phyloP scores from a whole-genome alignment of 805 yeast species.

The Candida xiaguanensis region DNA sequence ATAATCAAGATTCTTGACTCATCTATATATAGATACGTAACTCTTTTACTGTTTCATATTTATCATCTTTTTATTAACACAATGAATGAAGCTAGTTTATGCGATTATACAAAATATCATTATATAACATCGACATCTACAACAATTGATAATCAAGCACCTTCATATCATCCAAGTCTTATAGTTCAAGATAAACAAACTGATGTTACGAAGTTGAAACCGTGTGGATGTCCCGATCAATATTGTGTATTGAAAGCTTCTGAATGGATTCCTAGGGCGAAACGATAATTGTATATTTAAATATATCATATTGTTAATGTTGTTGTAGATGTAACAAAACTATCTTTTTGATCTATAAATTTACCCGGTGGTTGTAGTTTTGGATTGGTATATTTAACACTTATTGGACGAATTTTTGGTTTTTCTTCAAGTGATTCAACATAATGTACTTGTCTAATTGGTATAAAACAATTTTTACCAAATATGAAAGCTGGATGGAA shows the following conservation, averaged over 20 bases:
- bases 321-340: neutral
- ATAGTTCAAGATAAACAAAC: constrained; percentile 51
- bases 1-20: neutral
- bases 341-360: neutral
- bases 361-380: constrained; percentile 1
- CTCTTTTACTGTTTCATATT: no score
- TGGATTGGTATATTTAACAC: constrained; percentile 6
- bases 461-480: constrained; percentile 28
- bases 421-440: neutral
- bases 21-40: neutral
- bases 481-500: constrained; percentile 65
- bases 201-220: constrained; percentile 37
- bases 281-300: constrained; percentile 2
- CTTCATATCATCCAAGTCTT: constrained; percentile 53
- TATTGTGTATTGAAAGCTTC: constrained; percentile 40
- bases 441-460: neutral
- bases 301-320: neutral
- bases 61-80: no score
- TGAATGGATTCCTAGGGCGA: constrained; percentile 35
- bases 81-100: neutral
- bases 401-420: neutral
- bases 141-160: constrained; percentile 21
- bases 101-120: neutral
- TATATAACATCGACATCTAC: neutral
- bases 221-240: constrained; percentile 40